Evolutionary conservation across 192 early-diverging fungal genomes (phyloP).

Genomic region (Chytriomyces confervae): DNA sequence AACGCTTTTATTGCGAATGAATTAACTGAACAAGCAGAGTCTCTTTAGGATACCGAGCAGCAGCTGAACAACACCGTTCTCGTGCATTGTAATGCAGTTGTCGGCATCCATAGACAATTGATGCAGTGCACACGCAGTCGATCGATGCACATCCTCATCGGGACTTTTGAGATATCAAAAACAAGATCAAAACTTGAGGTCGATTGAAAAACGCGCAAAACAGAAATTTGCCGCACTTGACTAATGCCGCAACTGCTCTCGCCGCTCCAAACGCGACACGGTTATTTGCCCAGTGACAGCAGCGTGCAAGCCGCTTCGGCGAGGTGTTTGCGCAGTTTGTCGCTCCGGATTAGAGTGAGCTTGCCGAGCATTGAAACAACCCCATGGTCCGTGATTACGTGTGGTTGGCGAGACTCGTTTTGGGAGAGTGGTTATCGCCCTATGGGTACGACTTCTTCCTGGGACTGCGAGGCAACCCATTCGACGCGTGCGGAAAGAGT

Average conservation of each 20-base stretch:
- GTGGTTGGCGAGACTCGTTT: not conserved
- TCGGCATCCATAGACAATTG: conserved; percentile 75
- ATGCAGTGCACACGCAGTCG: conserved; percentile 66
- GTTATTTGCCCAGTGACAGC: conserved; percentile 74
- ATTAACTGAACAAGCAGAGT: too few relatives aligned
- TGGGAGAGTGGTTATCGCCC: not conserved
- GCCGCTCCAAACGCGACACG: conserved; percentile 67
- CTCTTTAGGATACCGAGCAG: conserved; percentile 50
- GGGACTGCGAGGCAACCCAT: conserved; percentile 13
- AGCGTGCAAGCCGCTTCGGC: conserved; percentile 67
- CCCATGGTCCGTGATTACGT: conserved; percentile 68
- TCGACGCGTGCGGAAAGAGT: conserved; percentile 51
- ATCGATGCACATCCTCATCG: conserved; percentile 66
- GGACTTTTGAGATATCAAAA: conserved; percentile 57
- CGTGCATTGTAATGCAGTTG: conserved; percentile 75
- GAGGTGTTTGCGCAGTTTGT: conserved; percentile 65
- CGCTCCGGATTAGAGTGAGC: conserved; percentile 64
- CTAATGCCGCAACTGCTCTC: conserved; percentile 64
- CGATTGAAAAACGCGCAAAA: too few relatives aligned
- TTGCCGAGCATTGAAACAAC: conserved; percentile 73
- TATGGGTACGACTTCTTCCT: not conserved
- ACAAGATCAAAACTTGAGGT: too few relatives aligned
- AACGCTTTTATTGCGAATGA: too few relatives aligned
- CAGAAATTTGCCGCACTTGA: conserved; percentile 40
- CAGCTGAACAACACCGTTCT: conserved; percentile 70